A percentile compares a stretch with the other conserved stretches of the same genome.
Evolutionary conservation across 768 basidiomycete genomes (phyloP).

Genomic region (Hygrocybe coccinea): DNA sequence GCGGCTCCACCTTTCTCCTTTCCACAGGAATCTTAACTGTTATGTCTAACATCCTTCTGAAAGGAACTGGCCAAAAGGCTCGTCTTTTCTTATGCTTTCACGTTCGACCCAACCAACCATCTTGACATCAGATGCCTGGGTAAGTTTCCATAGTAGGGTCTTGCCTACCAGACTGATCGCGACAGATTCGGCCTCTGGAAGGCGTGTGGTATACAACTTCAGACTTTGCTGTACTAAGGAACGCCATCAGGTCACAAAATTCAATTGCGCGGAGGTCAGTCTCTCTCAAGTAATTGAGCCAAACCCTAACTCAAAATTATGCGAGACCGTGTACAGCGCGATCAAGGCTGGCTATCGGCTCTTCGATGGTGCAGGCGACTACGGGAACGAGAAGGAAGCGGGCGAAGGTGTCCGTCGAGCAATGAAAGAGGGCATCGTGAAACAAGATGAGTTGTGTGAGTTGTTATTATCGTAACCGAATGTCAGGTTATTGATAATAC

Average conservation of each 20-base stretch:
- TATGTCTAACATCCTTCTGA: constrained; percentile 53
- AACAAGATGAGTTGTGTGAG: constrained; percentile 83
- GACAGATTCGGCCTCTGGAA: constrained; percentile 69
- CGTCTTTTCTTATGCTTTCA: constrained; percentile 12
- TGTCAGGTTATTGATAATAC: constrained; percentile 59
- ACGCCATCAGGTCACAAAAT: constrained; percentile 48
- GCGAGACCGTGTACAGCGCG: constrained; percentile 76
- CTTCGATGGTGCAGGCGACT: constrained; percentile 81
- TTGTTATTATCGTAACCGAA: constrained; percentile 6
- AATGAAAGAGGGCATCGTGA: constrained; percentile 76
- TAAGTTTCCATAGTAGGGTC: constrained; percentile 28
- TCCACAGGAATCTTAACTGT: constrained; percentile 8
- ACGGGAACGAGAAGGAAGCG: constrained; percentile 86
- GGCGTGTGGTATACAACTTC: constrained; percentile 40
- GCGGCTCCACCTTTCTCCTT: constrained; percentile 1
- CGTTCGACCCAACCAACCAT: background rate
- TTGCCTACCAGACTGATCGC: constrained; percentile 7
- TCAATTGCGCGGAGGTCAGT: constrained; percentile 56
- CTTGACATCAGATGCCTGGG: constrained; percentile 62
- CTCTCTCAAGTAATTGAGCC: background rate
- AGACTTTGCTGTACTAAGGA: constrained; percentile 19
- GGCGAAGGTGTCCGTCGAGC: constrained; percentile 75
- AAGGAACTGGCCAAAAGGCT: constrained; percentile 57
- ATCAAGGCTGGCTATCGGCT: constrained; percentile 85
- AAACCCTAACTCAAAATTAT: background rate